Percentiles rank a stretch among this genome's conserved stretches.
Evolutionary conservation across 2,329 filamentous ascomycete genomes (phyloP).

Genomic region (Emericellopsis cladophorae): DNA sequence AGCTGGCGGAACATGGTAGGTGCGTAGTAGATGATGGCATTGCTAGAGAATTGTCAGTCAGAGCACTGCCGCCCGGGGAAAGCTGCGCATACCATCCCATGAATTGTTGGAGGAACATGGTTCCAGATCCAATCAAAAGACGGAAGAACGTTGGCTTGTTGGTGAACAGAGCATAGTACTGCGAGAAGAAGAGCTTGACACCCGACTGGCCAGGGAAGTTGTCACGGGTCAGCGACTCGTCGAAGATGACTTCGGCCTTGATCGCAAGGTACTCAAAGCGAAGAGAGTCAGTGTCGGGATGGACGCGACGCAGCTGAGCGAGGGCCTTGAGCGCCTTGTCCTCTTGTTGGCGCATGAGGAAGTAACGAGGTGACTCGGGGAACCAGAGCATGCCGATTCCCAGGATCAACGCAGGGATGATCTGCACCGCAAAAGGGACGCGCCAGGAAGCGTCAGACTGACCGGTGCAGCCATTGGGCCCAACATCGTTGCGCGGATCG

Average conservation of each 20-base stretch:
- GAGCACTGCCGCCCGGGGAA: neutral
- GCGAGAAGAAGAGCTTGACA: conserved; percentile 14
- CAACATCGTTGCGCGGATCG: conserved; percentile 27
- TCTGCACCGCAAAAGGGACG: conserved; percentile 36
- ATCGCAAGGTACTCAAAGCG: conserved; percentile 20
- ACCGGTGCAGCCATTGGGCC: conserved; percentile 24
- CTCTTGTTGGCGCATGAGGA: conserved; percentile 16
- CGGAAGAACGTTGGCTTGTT: conserved; percentile 22
- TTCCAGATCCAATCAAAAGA: conserved; percentile 36
- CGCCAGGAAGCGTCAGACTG: conserved; percentile 31
- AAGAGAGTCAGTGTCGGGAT: conserved; percentile 14
- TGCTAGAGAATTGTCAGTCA: conserved; percentile 9
- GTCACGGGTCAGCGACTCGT: conserved; percentile 13
- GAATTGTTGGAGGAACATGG: conserved; percentile 44
- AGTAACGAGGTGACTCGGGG: conserved; percentile 20
- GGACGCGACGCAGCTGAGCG: conserved; percentile 17
- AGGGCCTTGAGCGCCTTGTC: conserved; percentile 16
- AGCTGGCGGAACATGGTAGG: conserved; percentile 30
- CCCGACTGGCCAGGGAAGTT: conserved; percentile 16
- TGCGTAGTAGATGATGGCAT: conserved; percentile 34
- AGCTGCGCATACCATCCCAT: conserved; percentile 9
- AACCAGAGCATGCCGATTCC: conserved; percentile 41
- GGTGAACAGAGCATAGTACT: conserved; percentile 17
- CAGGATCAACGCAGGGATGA: conserved; percentile 42
- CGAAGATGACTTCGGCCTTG: conserved; percentile 23